Evolutionary conservation across 2,329 filamentous ascomycete species (phyloP).

Genomic region (Lasiodiplodia theobromae): DNA sequence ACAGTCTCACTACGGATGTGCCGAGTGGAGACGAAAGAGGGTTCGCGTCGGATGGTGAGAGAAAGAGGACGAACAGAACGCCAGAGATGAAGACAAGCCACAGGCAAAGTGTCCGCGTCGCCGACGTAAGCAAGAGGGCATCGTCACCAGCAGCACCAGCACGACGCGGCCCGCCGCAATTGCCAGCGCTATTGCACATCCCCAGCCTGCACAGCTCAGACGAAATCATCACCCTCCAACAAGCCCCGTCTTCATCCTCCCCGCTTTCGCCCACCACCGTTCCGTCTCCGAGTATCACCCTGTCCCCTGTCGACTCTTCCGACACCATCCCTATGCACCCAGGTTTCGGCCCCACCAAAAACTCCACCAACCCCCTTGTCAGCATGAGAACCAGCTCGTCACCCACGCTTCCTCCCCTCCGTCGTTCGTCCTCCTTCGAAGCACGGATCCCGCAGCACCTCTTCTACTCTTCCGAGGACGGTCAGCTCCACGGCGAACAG

Average conservation of each 20-base stretch:
- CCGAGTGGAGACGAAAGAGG: background rate
- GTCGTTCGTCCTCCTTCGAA: background rate
- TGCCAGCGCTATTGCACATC: background rate
- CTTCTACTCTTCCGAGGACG: background rate
- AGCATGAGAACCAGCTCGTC: background rate
- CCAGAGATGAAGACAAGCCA: background rate
- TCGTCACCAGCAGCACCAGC: background rate
- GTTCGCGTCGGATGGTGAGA: background rate
- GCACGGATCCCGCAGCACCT: background rate
- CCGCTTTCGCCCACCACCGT: background rate
- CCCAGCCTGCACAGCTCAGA: background rate
- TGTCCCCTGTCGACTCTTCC: constrained; percentile 3
- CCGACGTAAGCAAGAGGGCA: background rate
- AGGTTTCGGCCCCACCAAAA: background rate
- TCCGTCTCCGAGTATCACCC: constrained; percentile 10
- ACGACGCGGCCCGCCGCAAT: background rate
- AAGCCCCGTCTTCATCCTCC: background rate
- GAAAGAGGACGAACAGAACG: background rate
- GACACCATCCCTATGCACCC: background rate
- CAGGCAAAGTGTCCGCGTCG: background rate
- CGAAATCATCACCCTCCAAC: background rate
- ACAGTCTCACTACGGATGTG: background rate
- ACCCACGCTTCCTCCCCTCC: background rate
- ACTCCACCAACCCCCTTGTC: background rate
- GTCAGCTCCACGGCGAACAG: background rate